phyloP scores from a whole-genome alignment of 768 basidiomycete species.

The Tubosaeta sp. region DNA sequence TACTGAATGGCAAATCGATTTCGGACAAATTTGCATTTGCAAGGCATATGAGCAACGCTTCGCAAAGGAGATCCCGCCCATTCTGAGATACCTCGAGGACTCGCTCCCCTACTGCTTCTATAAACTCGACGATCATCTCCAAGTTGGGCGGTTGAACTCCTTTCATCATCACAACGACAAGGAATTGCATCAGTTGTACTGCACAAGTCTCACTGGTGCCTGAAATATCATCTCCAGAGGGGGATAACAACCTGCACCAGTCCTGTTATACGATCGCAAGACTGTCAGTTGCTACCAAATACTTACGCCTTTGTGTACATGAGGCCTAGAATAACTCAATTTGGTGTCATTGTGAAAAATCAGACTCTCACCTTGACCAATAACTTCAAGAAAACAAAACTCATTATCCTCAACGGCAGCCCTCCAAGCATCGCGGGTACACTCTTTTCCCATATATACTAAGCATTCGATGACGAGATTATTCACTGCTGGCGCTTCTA shows the following conservation, averaged over 20 bases:
- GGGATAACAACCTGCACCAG: conserved; percentile 14
- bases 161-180: conserved; percentile 19
- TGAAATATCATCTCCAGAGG: conserved; percentile 2
- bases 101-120: conserved; percentile 12
- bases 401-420: conserved; percentile 10
- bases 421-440: conserved; percentile 21
- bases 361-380: conserved; percentile 19
- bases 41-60: conserved; percentile 34
- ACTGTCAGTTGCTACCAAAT: not conserved
- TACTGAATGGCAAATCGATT: conserved; percentile 7
- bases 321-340: conserved; percentile 14
- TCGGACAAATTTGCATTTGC: conserved; percentile 22
- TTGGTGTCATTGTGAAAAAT: not conserved
- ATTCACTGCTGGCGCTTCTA: conserved; percentile 12
- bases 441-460: conserved; percentile 7
- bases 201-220: conserved; percentile 2
- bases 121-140: conserved; percentile 7
- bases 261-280: not conserved
- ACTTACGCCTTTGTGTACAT: conserved; percentile 15
- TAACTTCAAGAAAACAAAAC: conserved; percentile 8
- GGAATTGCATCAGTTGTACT: conserved; percentile 25
- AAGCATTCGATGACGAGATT: conserved; percentile 19
- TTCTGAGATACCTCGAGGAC: conserved; percentile 10
- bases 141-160: conserved; percentile 7
- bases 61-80: conserved; percentile 24